Conservation (phyloP, 495 filamentous ascomycete genomes). For the Podospora sp. region DNA sequence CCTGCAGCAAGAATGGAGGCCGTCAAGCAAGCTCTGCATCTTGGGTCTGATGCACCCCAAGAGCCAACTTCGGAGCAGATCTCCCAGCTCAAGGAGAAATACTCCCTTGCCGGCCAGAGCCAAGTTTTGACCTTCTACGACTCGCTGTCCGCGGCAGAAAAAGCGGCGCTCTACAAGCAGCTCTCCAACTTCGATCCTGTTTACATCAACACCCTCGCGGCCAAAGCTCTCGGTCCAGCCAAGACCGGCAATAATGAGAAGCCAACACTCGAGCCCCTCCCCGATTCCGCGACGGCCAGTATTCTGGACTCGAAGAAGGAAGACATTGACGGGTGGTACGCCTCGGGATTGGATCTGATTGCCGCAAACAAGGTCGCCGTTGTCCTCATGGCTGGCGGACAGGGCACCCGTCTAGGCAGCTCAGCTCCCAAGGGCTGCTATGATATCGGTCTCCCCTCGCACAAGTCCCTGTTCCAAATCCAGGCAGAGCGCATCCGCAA, state of each 20-base stretch:
- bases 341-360: constrained; percentile 81
- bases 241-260: constrained; percentile 52
- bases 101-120: constrained; percentile 75
- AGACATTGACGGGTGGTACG: constrained; percentile 83
- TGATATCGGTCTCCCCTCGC: constrained; percentile 87
- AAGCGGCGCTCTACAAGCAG: constrained; percentile 79
- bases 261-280: constrained; percentile 81
- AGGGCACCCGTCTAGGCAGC: constrained; percentile 93
- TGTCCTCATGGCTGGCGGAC: constrained; percentile 94
- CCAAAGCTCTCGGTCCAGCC: constrained; percentile 79
- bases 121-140: constrained; percentile 95
- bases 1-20: constrained; percentile 14
- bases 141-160: constrained; percentile 68
- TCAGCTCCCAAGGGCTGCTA: constrained; percentile 96
- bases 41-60: constrained; percentile 44
- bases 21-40: constrained; percentile 22
- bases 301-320: constrained; percentile 84
- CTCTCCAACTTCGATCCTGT: constrained; percentile 76
- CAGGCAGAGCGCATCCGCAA: constrained; percentile 91
- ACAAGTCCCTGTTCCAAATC: constrained; percentile 95
- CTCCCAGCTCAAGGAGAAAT: constrained; percentile 74
- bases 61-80: constrained; percentile 75
- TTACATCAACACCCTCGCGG: constrained; percentile 80
- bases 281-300: constrained; percentile 83
- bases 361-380: constrained; percentile 89